Conservation (phyloP, 768 basidiomycete genomes). For the Mycena belliarum region DNA sequence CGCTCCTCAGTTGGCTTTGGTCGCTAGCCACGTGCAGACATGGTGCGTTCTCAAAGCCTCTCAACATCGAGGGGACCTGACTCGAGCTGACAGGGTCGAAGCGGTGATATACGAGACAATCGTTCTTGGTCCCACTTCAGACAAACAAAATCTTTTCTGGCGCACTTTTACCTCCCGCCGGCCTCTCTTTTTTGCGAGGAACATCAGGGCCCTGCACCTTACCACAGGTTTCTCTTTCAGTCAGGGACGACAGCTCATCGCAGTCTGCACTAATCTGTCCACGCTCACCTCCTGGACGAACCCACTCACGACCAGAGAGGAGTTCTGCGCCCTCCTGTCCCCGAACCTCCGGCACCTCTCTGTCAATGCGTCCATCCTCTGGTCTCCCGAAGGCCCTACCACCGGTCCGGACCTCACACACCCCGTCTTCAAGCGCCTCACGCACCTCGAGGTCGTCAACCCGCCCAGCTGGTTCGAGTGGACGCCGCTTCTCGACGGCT, state of each 20-base stretch:
- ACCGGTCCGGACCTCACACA: conserved; percentile 2
- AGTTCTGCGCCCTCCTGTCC: conserved; percentile 5
- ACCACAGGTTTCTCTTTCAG: conserved; percentile 23
- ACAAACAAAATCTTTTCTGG: conserved; percentile 26
- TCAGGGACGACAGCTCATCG: conserved; percentile 26
- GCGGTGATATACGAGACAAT: conserved; percentile 34
- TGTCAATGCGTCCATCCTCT: conserved; percentile 9
- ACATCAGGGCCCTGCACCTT: conserved; percentile 30
- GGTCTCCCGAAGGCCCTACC: not conserved
- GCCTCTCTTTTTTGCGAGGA: conserved; percentile 29
- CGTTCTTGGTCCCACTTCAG: conserved; percentile 25
- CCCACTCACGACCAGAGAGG: conserved; percentile 6
- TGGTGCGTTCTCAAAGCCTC: conserved; percentile 12
- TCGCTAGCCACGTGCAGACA: conserved; percentile 24
- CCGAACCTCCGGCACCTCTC: conserved; percentile 10
- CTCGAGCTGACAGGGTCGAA: conserved; percentile 30
- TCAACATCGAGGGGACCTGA: too few species aligned
- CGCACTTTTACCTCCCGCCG: conserved; percentile 31
- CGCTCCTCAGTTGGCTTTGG: conserved; percentile 28
- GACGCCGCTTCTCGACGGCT: conserved; percentile 21
- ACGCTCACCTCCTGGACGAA: conserved; percentile 32
- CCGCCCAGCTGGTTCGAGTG: conserved; percentile 29
- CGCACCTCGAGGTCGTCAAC: conserved; percentile 25
- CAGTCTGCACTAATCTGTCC: conserved; percentile 28
- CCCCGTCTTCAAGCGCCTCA: conserved; percentile 16